Conservation (phyloP, 345 rosid species). For the Stellera chamaejasme region DNA sequence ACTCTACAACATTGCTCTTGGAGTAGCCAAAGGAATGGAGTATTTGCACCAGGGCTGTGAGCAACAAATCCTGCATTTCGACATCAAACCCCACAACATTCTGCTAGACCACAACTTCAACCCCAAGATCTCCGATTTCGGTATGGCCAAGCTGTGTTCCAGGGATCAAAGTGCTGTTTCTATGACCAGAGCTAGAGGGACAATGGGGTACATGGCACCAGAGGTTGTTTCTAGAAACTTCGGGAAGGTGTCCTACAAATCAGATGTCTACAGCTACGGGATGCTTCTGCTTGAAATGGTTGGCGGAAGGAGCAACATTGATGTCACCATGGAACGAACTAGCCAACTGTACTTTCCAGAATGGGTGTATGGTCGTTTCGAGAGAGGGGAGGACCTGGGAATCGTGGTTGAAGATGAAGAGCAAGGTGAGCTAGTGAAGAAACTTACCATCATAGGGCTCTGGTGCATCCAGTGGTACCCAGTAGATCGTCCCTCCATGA, state of each 20-base stretch:
- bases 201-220: slow-evolving; percentile 23
- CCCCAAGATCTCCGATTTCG: slow-evolving; percentile 21
- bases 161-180: slow-evolving; percentile 14
- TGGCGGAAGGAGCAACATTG: slow-evolving; percentile 17
- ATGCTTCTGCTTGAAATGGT: slow-evolving; percentile 22
- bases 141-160: slow-evolving; percentile 17
- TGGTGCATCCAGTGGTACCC: slow-evolving; percentile 23
- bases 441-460: slow-evolving; percentile 14
- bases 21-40: slow-evolving; percentile 9
- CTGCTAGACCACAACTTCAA: slow-evolving; percentile 9
- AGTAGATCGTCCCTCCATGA: slow-evolving; percentile 16
- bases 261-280: slow-evolving; percentile 10
- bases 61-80: slow-evolving; percentile 17
- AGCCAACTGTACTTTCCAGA: slow-evolving; percentile 17
- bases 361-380: slow-evolving; percentile 13
- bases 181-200: slow-evolving; percentile 11
- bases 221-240: slow-evolving; percentile 17
- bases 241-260: slow-evolving; percentile 5
- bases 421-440: slow-evolving; percentile 13
- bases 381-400: slow-evolving; percentile 7
- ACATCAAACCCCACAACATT: slow-evolving; percentile 15
- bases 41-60: slow-evolving; percentile 15
- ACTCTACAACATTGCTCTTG: slow-evolving; percentile 8
- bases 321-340: neutral
- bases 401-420: slow-evolving; percentile 7